Conservation (phyloP, 2,329 filamentous ascomycete species). For the Scleromitrula shiraiana region DNA sequence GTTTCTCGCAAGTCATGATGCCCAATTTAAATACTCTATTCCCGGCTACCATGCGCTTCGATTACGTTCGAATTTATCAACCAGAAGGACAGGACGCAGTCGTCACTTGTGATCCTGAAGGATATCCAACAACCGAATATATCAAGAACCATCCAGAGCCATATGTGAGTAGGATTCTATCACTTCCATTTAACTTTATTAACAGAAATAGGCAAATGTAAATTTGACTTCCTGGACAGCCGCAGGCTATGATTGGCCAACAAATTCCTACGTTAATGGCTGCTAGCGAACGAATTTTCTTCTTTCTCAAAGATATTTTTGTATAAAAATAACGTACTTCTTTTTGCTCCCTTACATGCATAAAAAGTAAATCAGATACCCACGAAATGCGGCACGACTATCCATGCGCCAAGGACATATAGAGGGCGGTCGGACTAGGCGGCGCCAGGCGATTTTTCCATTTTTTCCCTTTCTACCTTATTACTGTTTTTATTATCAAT, state of each 20-base stretch:
- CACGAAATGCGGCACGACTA: slow-evolving; percentile 8
- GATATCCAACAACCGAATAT: slow-evolving; percentile 59
- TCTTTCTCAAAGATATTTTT: slow-evolving; percentile 3
- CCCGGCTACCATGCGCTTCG: slow-evolving; percentile 58
- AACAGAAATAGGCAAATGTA: slow-evolving; percentile 38
- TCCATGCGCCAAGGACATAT: slow-evolving; percentile 10
- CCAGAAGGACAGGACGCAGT: slow-evolving; percentile 39
- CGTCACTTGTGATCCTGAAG: slow-evolving; percentile 59
- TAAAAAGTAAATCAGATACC: slow-evolving; percentile 10
- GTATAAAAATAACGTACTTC: neutral
- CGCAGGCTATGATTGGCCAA: slow-evolving; percentile 51
- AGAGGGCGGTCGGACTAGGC: slow-evolving; percentile 6
- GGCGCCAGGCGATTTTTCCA: slow-evolving; percentile 8
- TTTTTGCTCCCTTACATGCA: slow-evolving; percentile 13
- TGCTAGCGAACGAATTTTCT: slow-evolving; percentile 32
- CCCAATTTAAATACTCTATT: slow-evolving; percentile 45
- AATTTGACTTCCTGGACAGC: slow-evolving; percentile 53
- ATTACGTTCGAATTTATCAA: slow-evolving; percentile 66
- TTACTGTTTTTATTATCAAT: too few relatives aligned
- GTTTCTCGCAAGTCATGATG: slow-evolving; percentile 55
- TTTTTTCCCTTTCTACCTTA: too few relatives aligned
- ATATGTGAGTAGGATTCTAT: slow-evolving; percentile 35
- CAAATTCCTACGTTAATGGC: slow-evolving; percentile 51
- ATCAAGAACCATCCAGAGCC: slow-evolving; percentile 53
- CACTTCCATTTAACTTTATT: slow-evolving; percentile 1